phyloP scores from a whole-genome alignment of 1,284 basidiomycete genomes.

The Rhodotorula mucilaginosa region DNA sequence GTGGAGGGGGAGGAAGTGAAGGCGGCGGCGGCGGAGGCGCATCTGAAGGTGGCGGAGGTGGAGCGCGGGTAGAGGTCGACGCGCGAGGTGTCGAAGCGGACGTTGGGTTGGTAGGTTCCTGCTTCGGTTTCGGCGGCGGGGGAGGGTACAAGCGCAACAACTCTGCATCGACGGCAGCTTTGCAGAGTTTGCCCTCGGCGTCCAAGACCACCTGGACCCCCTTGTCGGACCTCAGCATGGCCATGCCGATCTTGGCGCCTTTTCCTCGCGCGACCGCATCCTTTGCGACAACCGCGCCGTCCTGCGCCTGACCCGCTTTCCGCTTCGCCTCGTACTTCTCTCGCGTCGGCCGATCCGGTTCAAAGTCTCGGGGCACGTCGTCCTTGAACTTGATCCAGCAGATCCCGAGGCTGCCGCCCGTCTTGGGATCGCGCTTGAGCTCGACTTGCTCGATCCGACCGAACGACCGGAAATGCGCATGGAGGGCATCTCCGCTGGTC shows the following conservation, averaged over 20 bases:
- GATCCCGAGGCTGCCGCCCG: conserved; percentile 78
- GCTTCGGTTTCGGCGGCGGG: conserved; percentile 2
- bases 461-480: conserved; percentile 65
- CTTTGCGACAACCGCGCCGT: conserved; percentile 47
- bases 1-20: conserved; percentile 10
- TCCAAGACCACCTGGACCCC: conserved; percentile 50
- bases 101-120: background rate
- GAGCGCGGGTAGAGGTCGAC: background rate
- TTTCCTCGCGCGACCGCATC: conserved; percentile 49
- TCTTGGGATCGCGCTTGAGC: conserved; percentile 73
- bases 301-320: conserved; percentile 45
- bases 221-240: conserved; percentile 46
- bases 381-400: conserved; percentile 68
- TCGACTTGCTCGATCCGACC: conserved; percentile 71
- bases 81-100: background rate
- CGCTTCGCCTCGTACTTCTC: conserved; percentile 31
- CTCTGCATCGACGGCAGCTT: conserved; percentile 53
- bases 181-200: conserved; percentile 50
- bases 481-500: conserved; percentile 65
- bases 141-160: conserved; percentile 54
- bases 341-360: conserved; percentile 22
- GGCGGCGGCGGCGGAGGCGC: conserved; percentile 23
- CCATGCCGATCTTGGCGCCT: conserved; percentile 50
- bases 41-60: conserved; percentile 15
- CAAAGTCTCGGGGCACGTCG: conserved; percentile 43